Percentiles rank a stretch among this genome's conserved stretches.
These are phyloP conservation scores for Phytopythium boreale DNA, from an alignment of 352 stramenopile genomes.

Conservation along the genomic window DNA sequence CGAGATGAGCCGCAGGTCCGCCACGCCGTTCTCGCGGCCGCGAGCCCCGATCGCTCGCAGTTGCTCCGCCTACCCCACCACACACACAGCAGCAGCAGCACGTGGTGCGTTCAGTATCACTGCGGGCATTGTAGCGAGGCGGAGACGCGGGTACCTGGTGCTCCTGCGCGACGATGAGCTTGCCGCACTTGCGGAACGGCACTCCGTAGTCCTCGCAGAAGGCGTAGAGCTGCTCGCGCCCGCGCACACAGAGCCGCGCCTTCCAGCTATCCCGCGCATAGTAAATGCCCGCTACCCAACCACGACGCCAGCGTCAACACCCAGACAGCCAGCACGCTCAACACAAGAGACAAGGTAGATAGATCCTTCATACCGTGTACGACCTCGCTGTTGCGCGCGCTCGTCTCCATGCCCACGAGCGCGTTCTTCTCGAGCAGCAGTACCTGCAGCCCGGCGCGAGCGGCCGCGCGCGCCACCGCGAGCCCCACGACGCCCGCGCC, in stretches of 20 bases:
- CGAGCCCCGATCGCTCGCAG: slow-evolving; percentile 34
- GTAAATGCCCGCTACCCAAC: slow-evolving; percentile 85
- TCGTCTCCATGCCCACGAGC: slow-evolving; percentile 85
- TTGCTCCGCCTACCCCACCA: slow-evolving; percentile 24
- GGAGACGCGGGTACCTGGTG: slow-evolving; percentile 34
- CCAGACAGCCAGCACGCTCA: not conserved
- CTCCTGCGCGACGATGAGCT: slow-evolving; percentile 92
- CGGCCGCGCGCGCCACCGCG: slow-evolving; percentile 54
- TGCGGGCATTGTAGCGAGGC: not conserved
- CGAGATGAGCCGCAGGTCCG: slow-evolving; percentile 48
- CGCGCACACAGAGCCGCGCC: slow-evolving; percentile 88
- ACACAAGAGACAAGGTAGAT: slow-evolving; percentile 9
- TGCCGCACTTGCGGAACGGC: slow-evolving; percentile 86
- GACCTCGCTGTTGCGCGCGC: slow-evolving; percentile 93
- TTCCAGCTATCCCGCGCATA: slow-evolving; percentile 90
- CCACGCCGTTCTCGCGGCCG: slow-evolving; percentile 53
- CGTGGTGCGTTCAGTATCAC: slow-evolving; percentile 39
- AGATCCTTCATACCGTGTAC: slow-evolving; percentile 83
- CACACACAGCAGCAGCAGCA: not conserved
- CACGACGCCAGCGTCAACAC: not conserved
- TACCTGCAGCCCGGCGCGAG: slow-evolving; percentile 57
- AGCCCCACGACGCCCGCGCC: slow-evolving; percentile 79
- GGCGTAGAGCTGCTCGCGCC: slow-evolving; percentile 86
- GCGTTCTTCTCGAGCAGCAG: slow-evolving; percentile 87
- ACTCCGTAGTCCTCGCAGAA: slow-evolving; percentile 90